Evolutionary conservation across 148 eudicot genomes (phyloP).

Genomic region (Arctostaphylos glauca): DNA sequence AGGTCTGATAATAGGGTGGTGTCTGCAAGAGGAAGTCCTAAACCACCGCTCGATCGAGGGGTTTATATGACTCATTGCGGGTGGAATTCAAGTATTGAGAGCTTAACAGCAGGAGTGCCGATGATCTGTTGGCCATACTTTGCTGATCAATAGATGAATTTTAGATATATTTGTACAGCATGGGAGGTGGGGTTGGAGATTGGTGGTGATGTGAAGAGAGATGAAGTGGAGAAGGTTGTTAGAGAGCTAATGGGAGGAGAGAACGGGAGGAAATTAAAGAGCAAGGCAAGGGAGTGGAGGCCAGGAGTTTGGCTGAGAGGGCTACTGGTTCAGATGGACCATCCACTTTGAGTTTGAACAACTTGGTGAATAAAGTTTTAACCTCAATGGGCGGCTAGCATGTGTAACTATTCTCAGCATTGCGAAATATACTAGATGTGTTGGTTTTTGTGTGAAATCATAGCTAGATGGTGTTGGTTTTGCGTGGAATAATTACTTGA

Average conservation of each 20-base stretch:
- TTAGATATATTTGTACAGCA: background rate
- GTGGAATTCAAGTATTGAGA: background rate
- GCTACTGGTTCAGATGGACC: background rate
- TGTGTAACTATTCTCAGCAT: too few species aligned
- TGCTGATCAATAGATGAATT: background rate
- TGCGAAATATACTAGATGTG: too few species aligned
- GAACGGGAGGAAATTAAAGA: background rate
- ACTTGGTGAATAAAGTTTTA: background rate
- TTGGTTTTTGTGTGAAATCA: too few species aligned
- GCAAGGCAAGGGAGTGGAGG: background rate
- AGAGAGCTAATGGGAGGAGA: background rate
- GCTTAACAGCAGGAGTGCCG: background rate
- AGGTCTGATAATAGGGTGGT: background rate
- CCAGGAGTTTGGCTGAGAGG: background rate
- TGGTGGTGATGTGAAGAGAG: background rate
- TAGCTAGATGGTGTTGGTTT: too few species aligned
- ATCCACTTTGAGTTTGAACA: background rate
- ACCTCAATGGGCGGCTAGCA: too few species aligned
- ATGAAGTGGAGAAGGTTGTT: too few species aligned
- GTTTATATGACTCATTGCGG: background rate
- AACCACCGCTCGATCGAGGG: background rate
- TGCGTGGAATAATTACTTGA: too few species aligned
- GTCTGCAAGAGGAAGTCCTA: background rate
- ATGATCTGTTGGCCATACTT: background rate
- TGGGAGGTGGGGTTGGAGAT: background rate